Base-by-base conservation (phyloP, 169 alveolate genomes). In the Neospora caninum region DNA sequence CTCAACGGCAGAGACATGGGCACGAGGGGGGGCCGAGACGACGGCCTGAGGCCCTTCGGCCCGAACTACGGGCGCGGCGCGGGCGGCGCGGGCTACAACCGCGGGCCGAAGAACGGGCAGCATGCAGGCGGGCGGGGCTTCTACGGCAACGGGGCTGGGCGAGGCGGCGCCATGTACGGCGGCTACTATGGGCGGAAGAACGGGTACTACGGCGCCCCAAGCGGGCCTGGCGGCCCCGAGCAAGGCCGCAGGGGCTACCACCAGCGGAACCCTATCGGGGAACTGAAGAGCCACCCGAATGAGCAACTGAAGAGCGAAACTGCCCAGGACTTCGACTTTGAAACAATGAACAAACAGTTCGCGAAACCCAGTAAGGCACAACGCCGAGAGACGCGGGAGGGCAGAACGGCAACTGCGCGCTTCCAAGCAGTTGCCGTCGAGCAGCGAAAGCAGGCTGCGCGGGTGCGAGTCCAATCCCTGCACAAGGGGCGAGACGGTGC, bases 301-400 rank as follows among this genome's bases (percentile, higher is more conserved):
- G 86, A 92, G 9, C 94, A 73, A 80, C 94, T 91, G n/a, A 88
- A 88, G 92, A 78, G 89, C 78, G 95, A 94, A 78, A 49, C 82
- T 22, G 92, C 88, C 27, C 92, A 89, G 84, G 95, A 94, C 86
- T 88, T 88, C 70, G 95, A 94, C 45, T 91, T 94, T 53, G 91
- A 80, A 27, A 70, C 87, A 22, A 80, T 82, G 92, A 92, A 92
- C 92, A 80, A 88, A 64, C 88, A 92, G n/a, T 92, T 92, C 31
- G 94, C 82, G 45, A 83, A 92, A 69, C 94, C 91, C 20, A 80
- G 94, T 78, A 38, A 49, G 82, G n/a, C n/a, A n/a, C n/a, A n/a
- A n/a, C n/a, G n/a, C n/a, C n/a, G n/a, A 7, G 64, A 38, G 64
- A 78, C 45, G 73, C 73, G 58, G 4, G 58, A 13, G 58, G 58